Conservation (phyloP, 345 rosid species). For the Excoecaria cochinchinensis region DNA sequence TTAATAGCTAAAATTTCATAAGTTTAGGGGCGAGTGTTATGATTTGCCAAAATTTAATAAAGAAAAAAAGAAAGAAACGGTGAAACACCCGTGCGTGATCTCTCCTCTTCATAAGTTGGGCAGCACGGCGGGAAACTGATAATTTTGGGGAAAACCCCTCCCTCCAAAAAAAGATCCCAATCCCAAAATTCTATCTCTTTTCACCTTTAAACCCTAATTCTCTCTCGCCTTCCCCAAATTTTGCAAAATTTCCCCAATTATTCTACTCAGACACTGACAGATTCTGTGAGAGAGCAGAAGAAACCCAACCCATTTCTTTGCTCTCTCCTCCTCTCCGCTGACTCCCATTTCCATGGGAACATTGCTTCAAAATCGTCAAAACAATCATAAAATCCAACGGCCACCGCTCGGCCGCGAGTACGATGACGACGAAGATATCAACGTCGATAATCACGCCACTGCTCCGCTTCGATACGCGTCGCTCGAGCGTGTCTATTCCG, state of each 20-base stretch:
- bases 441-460: conserved; percentile 27
- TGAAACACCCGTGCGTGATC: background rate
- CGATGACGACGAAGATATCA: conserved; percentile 32
- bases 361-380: conserved; percentile 17
- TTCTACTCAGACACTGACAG: background rate
- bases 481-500: conserved; percentile 68
- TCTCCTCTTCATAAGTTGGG: background rate
- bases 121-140: conserved; percentile 60
- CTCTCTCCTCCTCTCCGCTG: background rate
- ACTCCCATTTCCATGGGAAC: conserved; percentile 26
- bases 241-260: background rate
- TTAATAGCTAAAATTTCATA: too few species aligned
- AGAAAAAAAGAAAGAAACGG: too few species aligned
- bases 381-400: background rate
- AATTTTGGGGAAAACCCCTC: conserved; percentile 40
- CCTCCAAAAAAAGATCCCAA: conserved; percentile 39
- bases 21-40: too few species aligned
- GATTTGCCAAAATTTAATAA: too few species aligned
- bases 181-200: conserved; percentile 6
- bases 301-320: conserved; percentile 13
- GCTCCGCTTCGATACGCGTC: conserved; percentile 65
- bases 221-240: background rate
- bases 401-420: conserved; percentile 7
- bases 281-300: conserved; percentile 14
- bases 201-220: conserved; percentile 39